Percentiles rank a stretch among this genome's conserved stretches.
phyloP scores from a whole-genome alignment of 306 rosid species.

The Citrullus mucosospermus region DNA sequence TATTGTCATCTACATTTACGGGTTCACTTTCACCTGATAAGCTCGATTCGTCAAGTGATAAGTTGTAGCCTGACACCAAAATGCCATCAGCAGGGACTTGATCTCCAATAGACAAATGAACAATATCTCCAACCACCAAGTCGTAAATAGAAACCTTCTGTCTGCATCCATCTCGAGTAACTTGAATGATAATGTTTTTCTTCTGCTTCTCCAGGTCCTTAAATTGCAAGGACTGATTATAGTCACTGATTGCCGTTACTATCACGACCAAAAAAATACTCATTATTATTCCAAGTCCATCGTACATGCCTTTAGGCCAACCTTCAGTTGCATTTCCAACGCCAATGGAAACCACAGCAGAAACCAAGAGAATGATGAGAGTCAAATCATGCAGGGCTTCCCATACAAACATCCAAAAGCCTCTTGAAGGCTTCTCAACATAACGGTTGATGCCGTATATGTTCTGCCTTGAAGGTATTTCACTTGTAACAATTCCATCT shows the following conservation, averaged over 20 bases:
- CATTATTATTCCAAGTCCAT: conserved; percentile 77
- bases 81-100: conserved; percentile 83
- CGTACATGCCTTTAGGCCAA: conserved; percentile 72
- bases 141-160: conserved; percentile 64
- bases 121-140: conserved; percentile 73
- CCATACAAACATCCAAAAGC: conserved; percentile 81
- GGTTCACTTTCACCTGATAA: conserved; percentile 88
- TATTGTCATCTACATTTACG: conserved; percentile 17
- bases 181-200: conserved; percentile 63
- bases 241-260: conserved; percentile 81
- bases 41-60: conserved; percentile 70
- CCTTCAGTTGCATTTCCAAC: conserved; percentile 84
- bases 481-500: conserved; percentile 34
- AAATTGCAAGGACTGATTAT: conserved; percentile 70
- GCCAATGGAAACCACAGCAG: conserved; percentile 48
- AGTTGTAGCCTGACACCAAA: conserved; percentile 52
- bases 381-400: conserved; percentile 88
- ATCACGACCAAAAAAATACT: conserved; percentile 55
- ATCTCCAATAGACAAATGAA: conserved; percentile 69
- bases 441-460: conserved; percentile 39
- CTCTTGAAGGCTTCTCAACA: conserved; percentile 58
- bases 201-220: conserved; percentile 77
- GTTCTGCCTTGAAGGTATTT: conserved; percentile 34
- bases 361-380: conserved; percentile 50
- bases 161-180: conserved; percentile 58